Percentiles rank a stretch among this genome's conserved stretches.
These are phyloP conservation scores for Stemphylium vesicarium DNA, from an alignment of 2,329 filamentous ascomycete species.

Conservation along the genomic window DNA sequence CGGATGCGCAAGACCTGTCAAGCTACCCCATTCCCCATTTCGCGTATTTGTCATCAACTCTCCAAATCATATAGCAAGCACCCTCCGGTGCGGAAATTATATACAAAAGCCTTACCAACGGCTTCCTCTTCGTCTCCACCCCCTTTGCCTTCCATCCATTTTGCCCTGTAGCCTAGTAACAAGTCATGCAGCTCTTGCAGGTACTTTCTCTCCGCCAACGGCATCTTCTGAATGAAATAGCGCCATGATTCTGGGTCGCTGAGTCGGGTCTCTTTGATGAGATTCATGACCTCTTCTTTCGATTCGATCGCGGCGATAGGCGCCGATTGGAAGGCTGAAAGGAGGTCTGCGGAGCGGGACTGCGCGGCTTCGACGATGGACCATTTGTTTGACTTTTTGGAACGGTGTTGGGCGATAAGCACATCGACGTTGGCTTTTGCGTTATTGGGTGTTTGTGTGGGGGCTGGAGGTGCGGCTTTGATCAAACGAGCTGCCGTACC, in stretches of 20 bases:
- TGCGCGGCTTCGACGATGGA: slow-evolving; percentile 82
- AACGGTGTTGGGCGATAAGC: slow-evolving; percentile 79
- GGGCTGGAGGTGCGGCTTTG: slow-evolving; percentile 31
- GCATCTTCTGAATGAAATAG: slow-evolving; percentile 76
- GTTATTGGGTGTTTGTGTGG: slow-evolving; percentile 15
- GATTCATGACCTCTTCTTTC: slow-evolving; percentile 79
- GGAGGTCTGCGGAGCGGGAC: slow-evolving; percentile 63
- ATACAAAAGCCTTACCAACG: slow-evolving; percentile 80
- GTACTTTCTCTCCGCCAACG: slow-evolving; percentile 80
- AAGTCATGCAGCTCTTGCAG: slow-evolving; percentile 81
- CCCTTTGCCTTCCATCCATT: slow-evolving; percentile 57
- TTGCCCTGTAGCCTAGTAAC: slow-evolving; percentile 66
- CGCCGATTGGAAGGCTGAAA: slow-evolving; percentile 74
- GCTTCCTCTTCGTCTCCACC: slow-evolving; percentile 49
- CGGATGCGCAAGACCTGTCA: no score
- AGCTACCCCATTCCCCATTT: no score
- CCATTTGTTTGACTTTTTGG: slow-evolving; percentile 89
- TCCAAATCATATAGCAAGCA: slow-evolving; percentile 86
- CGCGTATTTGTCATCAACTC: slow-evolving; percentile 20
- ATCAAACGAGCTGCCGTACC: slow-evolving; percentile 49
- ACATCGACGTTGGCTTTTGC: slow-evolving; percentile 75
- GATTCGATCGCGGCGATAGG: slow-evolving; percentile 89
- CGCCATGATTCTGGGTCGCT: slow-evolving; percentile 86
- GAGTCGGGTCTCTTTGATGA: slow-evolving; percentile 75
- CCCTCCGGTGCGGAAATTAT: slow-evolving; percentile 85